Evolutionary conservation across 495 filamentous ascomycete genomes (phyloP).

Genomic region (Hypoxylon subgilvum): DNA sequence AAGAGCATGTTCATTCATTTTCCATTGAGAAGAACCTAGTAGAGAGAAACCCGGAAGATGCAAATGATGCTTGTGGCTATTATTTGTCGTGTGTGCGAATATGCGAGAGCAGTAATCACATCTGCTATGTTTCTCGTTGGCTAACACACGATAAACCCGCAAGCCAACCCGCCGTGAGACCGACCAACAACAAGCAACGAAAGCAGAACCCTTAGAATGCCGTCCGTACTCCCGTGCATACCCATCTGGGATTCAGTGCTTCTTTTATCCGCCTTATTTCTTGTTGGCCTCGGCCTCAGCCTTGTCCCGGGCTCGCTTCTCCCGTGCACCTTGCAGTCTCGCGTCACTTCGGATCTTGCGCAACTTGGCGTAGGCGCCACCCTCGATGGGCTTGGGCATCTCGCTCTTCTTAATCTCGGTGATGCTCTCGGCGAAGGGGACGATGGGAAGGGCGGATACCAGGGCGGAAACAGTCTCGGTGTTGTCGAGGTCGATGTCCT

Average conservation of each 20-base stretch:
- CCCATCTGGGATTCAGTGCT: conserved; percentile 28
- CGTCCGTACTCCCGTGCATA: conserved; percentile 46
- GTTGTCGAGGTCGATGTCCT: conserved; percentile 80
- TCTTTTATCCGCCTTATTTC: conserved; percentile 92
- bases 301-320: conserved; percentile 94
- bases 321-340: conserved; percentile 77
- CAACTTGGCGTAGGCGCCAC: conserved; percentile 79
- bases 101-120: conserved; percentile 29
- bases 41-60: conserved; percentile 42
- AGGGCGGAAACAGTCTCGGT: conserved; percentile 71
- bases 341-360: conserved; percentile 86
- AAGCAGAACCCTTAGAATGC: conserved; percentile 54
- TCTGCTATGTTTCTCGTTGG: conserved; percentile 32
- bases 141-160: conserved; percentile 36
- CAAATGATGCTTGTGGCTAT: conserved; percentile 39
- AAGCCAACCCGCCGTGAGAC: conserved; percentile 44
- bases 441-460: conserved; percentile 70
- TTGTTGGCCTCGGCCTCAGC: conserved; percentile 81
- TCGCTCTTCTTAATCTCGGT: conserved; percentile 82
- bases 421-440: conserved; percentile 66
- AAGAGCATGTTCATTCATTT: conserved; percentile 42
- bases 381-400: conserved; percentile 76
- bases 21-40: conserved; percentile 46
- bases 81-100: conserved; percentile 24
- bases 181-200: conserved; percentile 46